These are phyloP conservation scores for Saccharum officinarum DNA, from an alignment of 176 grass and related monocot genomes.

Conservation along the genomic window DNA sequence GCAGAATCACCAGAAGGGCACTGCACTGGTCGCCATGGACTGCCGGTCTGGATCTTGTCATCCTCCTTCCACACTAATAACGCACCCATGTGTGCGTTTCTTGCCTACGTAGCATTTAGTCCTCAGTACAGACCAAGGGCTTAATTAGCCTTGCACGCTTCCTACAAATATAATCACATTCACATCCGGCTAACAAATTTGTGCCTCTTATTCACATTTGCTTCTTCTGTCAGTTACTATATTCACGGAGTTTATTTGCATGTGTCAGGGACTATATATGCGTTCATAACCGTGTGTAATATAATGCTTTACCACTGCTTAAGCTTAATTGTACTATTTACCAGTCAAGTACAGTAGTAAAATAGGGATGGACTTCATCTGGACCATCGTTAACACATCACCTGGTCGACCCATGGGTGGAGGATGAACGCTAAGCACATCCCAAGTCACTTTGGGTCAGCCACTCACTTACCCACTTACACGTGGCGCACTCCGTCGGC, in stretches of 20 bases:
- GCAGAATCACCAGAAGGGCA: not conserved
- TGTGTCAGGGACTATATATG: not conserved
- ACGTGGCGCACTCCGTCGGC: constrained; percentile 58
- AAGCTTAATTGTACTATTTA: not conserved
- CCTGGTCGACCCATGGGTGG: not conserved
- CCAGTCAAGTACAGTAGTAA: no score
- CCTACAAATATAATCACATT: not conserved
- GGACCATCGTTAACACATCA: not conserved
- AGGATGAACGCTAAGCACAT: not conserved
- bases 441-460: not conserved
- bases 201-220: not conserved
- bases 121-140: not conserved
- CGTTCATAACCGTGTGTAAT: not conserved
- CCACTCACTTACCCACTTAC: not conserved
- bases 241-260: not conserved
- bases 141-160: not conserved
- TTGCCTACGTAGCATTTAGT: not conserved
- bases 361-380: not conserved
- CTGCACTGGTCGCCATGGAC: not conserved
- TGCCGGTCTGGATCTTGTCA: not conserved
- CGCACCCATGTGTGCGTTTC: not conserved
- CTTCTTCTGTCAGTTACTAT: not conserved
- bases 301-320: not conserved
- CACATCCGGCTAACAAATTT: not conserved
- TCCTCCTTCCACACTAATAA: not conserved